Evolutionary conservation across 305 asterid species (phyloP).

Genomic region (Striga hermonthica): DNA sequence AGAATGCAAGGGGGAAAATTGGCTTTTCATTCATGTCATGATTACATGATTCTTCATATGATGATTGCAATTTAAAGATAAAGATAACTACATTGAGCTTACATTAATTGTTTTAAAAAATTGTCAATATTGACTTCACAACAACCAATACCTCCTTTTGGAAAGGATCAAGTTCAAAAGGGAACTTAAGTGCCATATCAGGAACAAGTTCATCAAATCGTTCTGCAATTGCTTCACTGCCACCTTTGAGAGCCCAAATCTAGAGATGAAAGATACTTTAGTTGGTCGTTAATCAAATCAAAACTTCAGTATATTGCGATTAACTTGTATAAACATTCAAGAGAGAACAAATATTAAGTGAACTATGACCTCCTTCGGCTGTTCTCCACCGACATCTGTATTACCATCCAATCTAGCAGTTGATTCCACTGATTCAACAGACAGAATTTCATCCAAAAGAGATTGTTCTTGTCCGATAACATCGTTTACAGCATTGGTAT

Average conservation of each 20-base stretch:
- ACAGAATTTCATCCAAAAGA: slow-evolving; percentile 73
- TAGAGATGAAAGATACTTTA: slow-evolving; percentile 34
- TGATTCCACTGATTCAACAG: slow-evolving; percentile 48
- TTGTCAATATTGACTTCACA: slow-evolving; percentile 29
- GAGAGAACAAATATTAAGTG: slow-evolving; percentile 12
- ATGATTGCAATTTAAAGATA: slow-evolving; percentile 25
- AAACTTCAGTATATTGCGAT: slow-evolving; percentile 8
- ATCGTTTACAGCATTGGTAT: slow-evolving; percentile 39
- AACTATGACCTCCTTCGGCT: slow-evolving; percentile 54
- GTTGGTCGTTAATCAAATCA: slow-evolving; percentile 20
- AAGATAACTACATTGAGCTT: slow-evolving; percentile 17
- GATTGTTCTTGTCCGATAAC: slow-evolving; percentile 42
- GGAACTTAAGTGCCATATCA: slow-evolving; percentile 88
- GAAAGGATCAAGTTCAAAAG: slow-evolving; percentile 93
- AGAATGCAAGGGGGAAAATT: slow-evolving; percentile 22
- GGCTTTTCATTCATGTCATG: slow-evolving; percentile 25
- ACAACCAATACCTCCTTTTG: slow-evolving; percentile 78
- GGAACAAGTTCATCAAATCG: slow-evolving; percentile 84
- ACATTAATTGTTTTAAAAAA: slow-evolving; percentile 12
- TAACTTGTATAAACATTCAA: slow-evolving; percentile 11
- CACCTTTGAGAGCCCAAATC: slow-evolving; percentile 80
- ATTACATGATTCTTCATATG: slow-evolving; percentile 12
- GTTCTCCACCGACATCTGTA: slow-evolving; percentile 41
- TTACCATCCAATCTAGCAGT: slow-evolving; percentile 42
- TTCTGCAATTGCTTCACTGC: slow-evolving; percentile 60